Base-by-base conservation (phyloP, 2,329 filamentous ascomycete genomes). In the Apiospora malaysiana region DNA sequence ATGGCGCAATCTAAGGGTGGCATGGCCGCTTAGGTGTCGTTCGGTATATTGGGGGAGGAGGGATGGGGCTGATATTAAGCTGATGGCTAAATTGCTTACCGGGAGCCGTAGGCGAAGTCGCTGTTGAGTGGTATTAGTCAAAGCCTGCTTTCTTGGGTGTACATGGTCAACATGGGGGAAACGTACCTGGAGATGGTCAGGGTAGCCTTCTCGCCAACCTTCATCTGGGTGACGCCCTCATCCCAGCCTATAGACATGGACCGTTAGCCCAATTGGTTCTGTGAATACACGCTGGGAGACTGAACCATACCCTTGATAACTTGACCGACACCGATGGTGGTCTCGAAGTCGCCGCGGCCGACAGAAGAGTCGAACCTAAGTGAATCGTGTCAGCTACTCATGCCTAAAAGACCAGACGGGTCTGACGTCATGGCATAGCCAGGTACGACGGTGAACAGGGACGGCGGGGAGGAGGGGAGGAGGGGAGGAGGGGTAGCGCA, bases 301-400 rank as follows among this genome's bases (percentile, higher is more conserved):
- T 67, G n/a, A 27, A n/a, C 27, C 40, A 67, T 87, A 96, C 95
- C 95, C 85, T 89, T 90, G 84, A 99, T 98, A 79, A 98, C 93
- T 79, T 89, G 87, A 70, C 94, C 94, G 75, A 92, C 86, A 69
- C 96, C 96, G 81, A 99, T 98, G 71, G 83, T 80, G 74, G 90
- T 92, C 73, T 89, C 85, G 79, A 98, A 95, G 81, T 94, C 90
- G 68, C 91, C 92, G 70, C 93, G 90, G 73, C 90, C 91, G 74
- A 92, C 87, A 23, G 95, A 97, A 72, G 91, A 93, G 84, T 98
- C 96, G 84, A 99, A 98, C 82, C 95, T 97, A 76, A 47, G 69
- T 71, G 72, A 75, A 69, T 69, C 72, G 40, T 8, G 46, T 27
- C 43, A n/a, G 70, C 78, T 69, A 77, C 4, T 63, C 56, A 32